Evolutionary conservation across 352 stramenopile species (phyloP), one percentile per base, ranked within the genome.

Genomic region (Pythium sp.): DNA sequence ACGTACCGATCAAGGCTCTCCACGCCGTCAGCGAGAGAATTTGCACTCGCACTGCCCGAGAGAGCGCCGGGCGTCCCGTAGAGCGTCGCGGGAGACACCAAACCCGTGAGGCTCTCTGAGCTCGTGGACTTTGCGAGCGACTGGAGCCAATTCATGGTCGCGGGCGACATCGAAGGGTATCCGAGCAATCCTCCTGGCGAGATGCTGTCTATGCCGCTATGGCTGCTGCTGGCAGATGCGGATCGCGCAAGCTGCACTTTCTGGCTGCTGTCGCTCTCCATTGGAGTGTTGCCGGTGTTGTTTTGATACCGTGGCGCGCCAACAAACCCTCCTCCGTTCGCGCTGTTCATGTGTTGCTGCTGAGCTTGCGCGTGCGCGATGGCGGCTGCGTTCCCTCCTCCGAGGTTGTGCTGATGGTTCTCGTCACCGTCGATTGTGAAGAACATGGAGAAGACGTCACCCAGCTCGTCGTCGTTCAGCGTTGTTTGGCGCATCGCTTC

Each of bases 131-230:
- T 85, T 18, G 78, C 75, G 7, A 93, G 81, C 22, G 85, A 87
- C 70, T 93, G 85, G 56, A 93, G 72, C 86, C 83, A 93, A 38
- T 85, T 87, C 54, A 93, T 78, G 6, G 84, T 93, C 64, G 84
- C 83, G 2, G 86, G 86, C 22, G 86, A 93, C 81, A 93, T 91
- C 66, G 77, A 85, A 38, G 82, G 80, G 59, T 82, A 86, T 15
- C 72, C 75, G 1, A 86, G 71, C 26, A 88, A 63, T 0, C 76
- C 73, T 4, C 80, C 69, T n/a, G 84, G 84, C 4, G 81, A 90
- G 36, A 92, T 84, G 36, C 59, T 86, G 54, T 89, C 80, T 11
- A 76, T 63, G 18, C 72, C 73, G 61, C 61, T 80, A 54, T 74
- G 69, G 56, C 62, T 88, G 65, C 71, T 87, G 59, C 68, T 81